Percentiles rank a stretch among this genome's conserved stretches.
These are phyloP conservation scores for Ophidiomyces ophidiicola DNA, from an alignment of 2,329 filamentous ascomycete species.

Conservation along the genomic window DNA sequence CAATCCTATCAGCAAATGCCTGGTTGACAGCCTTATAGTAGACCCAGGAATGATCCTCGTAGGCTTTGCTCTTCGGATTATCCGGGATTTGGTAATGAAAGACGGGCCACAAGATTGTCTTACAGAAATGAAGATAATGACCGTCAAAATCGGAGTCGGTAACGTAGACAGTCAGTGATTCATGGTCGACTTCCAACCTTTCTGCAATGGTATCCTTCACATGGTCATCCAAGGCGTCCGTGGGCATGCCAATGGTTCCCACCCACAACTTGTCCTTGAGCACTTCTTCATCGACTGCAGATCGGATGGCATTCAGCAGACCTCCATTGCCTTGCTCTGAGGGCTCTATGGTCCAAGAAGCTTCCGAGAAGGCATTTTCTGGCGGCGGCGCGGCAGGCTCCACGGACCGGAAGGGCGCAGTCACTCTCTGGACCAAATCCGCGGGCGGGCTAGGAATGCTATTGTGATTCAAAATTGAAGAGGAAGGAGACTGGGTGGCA, in stretches of 20 bases:
- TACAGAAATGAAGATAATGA: constrained; percentile 93
- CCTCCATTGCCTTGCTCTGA: constrained; percentile 89
- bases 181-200: constrained; percentile 64
- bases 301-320: constrained; percentile 74
- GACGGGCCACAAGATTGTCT: constrained; percentile 93
- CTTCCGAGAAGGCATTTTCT: constrained; percentile 52
- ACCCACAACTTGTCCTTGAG: constrained; percentile 75
- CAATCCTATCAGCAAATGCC: constrained; percentile 79
- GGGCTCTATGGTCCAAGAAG: constrained; percentile 69
- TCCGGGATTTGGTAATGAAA: constrained; percentile 98
- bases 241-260: constrained; percentile 86
- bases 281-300: constrained; percentile 56
- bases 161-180: constrained; percentile 73
- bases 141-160: constrained; percentile 88
- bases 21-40: constrained; percentile 90
- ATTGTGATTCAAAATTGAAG: constrained; percentile 59
- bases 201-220: constrained; percentile 76
- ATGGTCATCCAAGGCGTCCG: constrained; percentile 63
- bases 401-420: constrained; percentile 10
- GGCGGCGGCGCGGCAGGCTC: constrained; percentile 11
- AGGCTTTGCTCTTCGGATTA: constrained; percentile 95
- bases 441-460: constrained; percentile 1
- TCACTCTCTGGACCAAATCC: constrained; percentile 12
- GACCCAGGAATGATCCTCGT: constrained; percentile 92
- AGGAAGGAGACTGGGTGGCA: constrained; percentile 60